Percentiles rank a stretch among this genome's conserved stretches.
Evolutionary conservation across 2,329 filamentous ascomycete genomes (phyloP).

Genomic region (Plectosphaerella plurivora): DNA sequence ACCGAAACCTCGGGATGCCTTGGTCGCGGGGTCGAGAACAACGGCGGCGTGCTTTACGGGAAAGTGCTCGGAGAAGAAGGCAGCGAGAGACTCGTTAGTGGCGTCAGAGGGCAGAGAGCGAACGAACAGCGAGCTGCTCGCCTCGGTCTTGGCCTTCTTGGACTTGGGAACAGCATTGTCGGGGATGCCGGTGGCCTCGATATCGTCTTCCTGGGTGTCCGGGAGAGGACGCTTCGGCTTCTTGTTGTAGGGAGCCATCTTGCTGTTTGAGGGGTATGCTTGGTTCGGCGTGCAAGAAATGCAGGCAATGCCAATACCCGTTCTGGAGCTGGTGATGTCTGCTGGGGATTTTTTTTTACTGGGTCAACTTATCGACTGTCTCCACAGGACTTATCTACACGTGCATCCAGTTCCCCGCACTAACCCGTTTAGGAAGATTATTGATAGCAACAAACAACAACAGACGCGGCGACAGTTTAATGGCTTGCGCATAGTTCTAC

Average conservation of each 20-base stretch:
- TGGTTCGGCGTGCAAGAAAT: background rate
- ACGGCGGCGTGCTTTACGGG: constrained; percentile 96
- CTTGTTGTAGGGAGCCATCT: constrained; percentile 9
- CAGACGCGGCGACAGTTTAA: constrained; percentile 6
- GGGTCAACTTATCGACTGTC: background rate
- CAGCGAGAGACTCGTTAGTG: constrained; percentile 77
- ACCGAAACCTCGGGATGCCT: constrained; percentile 85
- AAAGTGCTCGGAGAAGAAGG: constrained; percentile 90
- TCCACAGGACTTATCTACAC: constrained; percentile 10
- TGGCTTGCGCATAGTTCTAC: no score
- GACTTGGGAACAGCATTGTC: constrained; percentile 20
- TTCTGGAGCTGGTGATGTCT: constrained; percentile 7
- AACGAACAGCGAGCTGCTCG: constrained; percentile 77
- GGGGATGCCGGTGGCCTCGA: constrained; percentile 9
- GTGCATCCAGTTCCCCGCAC: constrained; percentile 11
- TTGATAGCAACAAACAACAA: constrained; percentile 14
- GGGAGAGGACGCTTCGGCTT: constrained; percentile 11
- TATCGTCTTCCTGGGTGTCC: constrained; percentile 9
- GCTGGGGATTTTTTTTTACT: constrained; percentile 8
- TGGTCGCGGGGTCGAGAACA: constrained; percentile 79
- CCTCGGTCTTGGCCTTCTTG: constrained; percentile 57
- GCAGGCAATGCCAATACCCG: no score
- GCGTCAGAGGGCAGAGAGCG: constrained; percentile 74
- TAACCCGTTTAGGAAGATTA: constrained; percentile 10
- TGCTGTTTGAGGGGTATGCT: background rate